phyloP scores from a whole-genome alignment of 2,329 filamentous ascomycete genomes.

The Epichloe hybrida region DNA sequence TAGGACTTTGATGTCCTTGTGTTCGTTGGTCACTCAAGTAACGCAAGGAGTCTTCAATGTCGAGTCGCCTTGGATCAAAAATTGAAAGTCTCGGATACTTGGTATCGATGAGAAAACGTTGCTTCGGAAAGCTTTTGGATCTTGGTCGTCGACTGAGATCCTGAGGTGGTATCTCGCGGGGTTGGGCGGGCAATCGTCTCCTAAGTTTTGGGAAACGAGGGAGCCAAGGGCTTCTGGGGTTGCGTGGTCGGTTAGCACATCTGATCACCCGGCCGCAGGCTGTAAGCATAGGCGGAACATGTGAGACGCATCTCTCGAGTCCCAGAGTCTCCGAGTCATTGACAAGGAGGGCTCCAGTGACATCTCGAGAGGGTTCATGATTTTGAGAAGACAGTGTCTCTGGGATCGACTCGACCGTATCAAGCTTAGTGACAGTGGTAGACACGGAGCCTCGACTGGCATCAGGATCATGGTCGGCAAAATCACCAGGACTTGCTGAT shows the following conservation, averaged over 20 bases:
- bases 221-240: slow-evolving; percentile 3
- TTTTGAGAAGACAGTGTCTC: not conserved
- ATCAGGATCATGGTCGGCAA: not conserved
- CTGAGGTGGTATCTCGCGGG: not conserved
- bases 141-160: not conserved
- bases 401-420: not conserved
- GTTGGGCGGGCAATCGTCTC: not conserved
- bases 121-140: not conserved
- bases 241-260: slow-evolving; percentile 3
- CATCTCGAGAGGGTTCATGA: not conserved
- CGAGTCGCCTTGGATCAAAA: not conserved
- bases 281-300: not conserved
- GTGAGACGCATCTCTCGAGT: not conserved
- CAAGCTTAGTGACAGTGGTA: not conserved
- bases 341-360: not conserved
- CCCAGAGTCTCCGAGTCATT: not conserved
- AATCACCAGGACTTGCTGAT: not conserved
- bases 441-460: not conserved
- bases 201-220: slow-evolving; percentile 2
- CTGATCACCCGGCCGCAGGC: not conserved
- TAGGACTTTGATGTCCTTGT: not conserved
- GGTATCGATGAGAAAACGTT: slow-evolving; percentile 3
- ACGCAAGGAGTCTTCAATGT: not conserved
- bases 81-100: not conserved
- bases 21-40: not conserved